Base-by-base conservation (phyloP, 495 filamentous ascomycete genomes). In the Sordaria brevicollis region DNA sequence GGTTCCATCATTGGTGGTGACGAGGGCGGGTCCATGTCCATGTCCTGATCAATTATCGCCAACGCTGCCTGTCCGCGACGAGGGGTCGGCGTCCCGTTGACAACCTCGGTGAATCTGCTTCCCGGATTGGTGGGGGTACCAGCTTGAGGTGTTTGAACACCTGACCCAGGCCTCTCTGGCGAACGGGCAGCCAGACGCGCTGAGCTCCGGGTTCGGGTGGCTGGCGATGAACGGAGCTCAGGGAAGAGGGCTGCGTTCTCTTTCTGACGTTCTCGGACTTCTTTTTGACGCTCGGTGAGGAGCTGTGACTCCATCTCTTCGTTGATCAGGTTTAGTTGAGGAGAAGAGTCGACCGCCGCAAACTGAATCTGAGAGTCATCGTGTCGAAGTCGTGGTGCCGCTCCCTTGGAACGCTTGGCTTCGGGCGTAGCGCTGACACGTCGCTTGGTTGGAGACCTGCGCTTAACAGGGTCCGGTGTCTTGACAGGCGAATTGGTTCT, bases 81-180 rank as follows among this genome's bases (percentile, higher is more conserved):
- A 8, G 92, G 92, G 0, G 93, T 96, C 2, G 93, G 93, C 9
- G 93, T 95, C n/a, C 91, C 96, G 3, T 87, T 87, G 49, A 94
- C 82, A 73, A 87, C 92, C 17, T 87, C 85, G 77, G 91, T 86
- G 75, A 89, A 78, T 15, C 66, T 70, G 4, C 68, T 67, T 6
- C 76, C 77, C 7, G 71, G 78, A 66, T 81, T 76, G 6, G 25
- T 31, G 25, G 83, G 83, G 1, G 83, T 85, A 0, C 79, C 54
- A 11, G 75, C 81, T n/a, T 74, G 73, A 3, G 73, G 69, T 19
- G n/a, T 37, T 5, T 62, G 71, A 21, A 66, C 17, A 8, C 43
- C 62, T 7, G 57, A 29, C 37, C 19, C n/a, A 8, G 49, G 25
- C 49, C 49, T 62, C 49, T 0, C 49, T n/a, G n/a, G 49, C 33